These are phyloP conservation scores for Mucuna pruriens DNA, from an alignment of 306 rosid species.

Conservation along the genomic window DNA sequence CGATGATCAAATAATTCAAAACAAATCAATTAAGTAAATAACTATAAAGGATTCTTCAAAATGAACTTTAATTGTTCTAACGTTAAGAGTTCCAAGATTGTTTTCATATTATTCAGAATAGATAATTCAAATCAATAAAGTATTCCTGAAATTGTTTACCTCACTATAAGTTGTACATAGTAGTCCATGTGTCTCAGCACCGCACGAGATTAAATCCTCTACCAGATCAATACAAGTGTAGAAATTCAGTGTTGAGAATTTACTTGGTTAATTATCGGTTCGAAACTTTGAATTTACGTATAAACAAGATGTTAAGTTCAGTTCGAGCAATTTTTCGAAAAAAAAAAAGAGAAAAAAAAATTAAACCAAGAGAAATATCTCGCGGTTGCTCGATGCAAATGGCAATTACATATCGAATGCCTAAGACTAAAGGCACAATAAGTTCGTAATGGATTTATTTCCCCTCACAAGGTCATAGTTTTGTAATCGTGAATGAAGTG, in stretches of 20 bases:
- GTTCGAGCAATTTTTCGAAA: too few species aligned
- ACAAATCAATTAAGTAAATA: not conserved
- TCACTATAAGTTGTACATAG: not conserved
- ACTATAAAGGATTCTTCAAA: not conserved
- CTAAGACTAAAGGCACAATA: not conserved
- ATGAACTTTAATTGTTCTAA: too few species aligned
- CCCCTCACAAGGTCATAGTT: not conserved
- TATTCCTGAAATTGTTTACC: not conserved
- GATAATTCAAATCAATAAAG: not conserved
- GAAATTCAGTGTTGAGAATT: not conserved
- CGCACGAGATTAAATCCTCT: not conserved
- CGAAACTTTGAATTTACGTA: not conserved
- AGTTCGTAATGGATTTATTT: not conserved
- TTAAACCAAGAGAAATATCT: too few species aligned
- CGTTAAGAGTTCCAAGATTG: not conserved
- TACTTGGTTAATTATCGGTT: not conserved
- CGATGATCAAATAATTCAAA: not conserved
- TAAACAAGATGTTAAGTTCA: not conserved
- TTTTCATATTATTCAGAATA: not conserved
- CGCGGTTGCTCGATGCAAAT: too few species aligned
- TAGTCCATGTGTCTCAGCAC: not conserved
- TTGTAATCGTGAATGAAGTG: not conserved
- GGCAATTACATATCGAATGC: too few species aligned
- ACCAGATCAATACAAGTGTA: not conserved
- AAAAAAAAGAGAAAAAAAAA: too few species aligned